Evolutionary conservation across 1,139 yeast genomes (phyloP).

Genomic region (Candida buenavistaensis): DNA sequence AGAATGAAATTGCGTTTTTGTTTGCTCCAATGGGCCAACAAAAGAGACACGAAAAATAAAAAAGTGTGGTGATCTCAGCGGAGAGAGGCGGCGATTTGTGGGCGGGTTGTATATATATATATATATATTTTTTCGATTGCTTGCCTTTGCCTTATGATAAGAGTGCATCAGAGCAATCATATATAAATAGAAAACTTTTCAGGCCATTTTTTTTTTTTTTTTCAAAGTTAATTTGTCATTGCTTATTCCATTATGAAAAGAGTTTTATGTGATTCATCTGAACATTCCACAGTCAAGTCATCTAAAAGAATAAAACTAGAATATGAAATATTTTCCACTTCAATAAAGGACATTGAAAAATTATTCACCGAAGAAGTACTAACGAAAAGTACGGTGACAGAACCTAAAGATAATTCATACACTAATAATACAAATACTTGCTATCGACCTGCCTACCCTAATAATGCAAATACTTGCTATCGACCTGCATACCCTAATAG

Average conservation of each 20-base stretch:
- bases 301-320: slow-evolving; percentile 26
- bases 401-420: no score
- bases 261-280: slow-evolving; percentile 5
- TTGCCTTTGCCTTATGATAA: no score
- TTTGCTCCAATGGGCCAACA: no score
- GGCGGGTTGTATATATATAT: no score
- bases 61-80: no score
- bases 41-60: no score
- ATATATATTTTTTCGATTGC: no score
- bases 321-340: slow-evolving; percentile 29
- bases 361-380: slow-evolving; percentile 19
- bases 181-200: no score
- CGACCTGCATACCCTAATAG: neutral
- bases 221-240: neutral
- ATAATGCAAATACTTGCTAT: neutral
- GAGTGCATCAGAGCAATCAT: no score
- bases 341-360: slow-evolving; percentile 29
- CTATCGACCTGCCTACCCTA: neutral
- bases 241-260: slow-evolving; percentile 7
- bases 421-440: neutral
- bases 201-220: no score
- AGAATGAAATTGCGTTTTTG: no score
- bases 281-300: slow-evolving; percentile 16
- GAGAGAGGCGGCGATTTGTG: no score
- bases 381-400: slow-evolving; percentile 1